These are phyloP conservation scores for Fusarium gaditjirri DNA, from an alignment of 2,329 filamentous ascomycete species.

Conservation along the genomic window DNA sequence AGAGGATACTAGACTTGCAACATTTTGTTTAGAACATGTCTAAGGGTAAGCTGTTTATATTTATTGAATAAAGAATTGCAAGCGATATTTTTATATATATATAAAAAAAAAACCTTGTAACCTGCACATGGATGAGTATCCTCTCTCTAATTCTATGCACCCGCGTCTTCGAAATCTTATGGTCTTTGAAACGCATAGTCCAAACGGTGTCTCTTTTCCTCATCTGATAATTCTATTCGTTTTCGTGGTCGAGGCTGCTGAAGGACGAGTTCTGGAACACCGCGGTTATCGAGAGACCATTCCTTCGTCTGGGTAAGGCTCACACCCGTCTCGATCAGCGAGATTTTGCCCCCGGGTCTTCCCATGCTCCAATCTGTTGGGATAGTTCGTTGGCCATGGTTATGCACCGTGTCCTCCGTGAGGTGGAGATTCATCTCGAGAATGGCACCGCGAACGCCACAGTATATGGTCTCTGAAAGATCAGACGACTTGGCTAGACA, in stretches of 20 bases:
- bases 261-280: conserved; percentile 42
- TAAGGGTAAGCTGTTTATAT: neutral
- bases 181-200: conserved; percentile 37
- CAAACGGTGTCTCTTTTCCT: conserved; percentile 31
- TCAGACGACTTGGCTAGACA: conserved; percentile 61
- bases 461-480: conserved; percentile 59
- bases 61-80: conserved; percentile 6
- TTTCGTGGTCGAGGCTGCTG: conserved; percentile 23
- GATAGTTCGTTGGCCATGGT: conserved; percentile 16
- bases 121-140: conserved; percentile 11
- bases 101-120: neutral
- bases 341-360: conserved; percentile 32
- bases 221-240: conserved; percentile 2
- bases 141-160: neutral
- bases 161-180: conserved; percentile 25
- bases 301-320: conserved; percentile 40
- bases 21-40: conserved; percentile 20
- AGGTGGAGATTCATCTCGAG: conserved; percentile 54
- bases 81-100: neutral
- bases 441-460: conserved; percentile 60
- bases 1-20: conserved; percentile 10
- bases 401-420: conserved; percentile 31
- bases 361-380: conserved; percentile 44
- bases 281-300: conserved; percentile 32
- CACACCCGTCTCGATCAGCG: conserved; percentile 48